Percentiles rank a stretch among this genome's conserved stretches.
Conservation (phyloP, 2,329 filamentous ascomycete genomes). For the Fusarium sacchari region DNA sequence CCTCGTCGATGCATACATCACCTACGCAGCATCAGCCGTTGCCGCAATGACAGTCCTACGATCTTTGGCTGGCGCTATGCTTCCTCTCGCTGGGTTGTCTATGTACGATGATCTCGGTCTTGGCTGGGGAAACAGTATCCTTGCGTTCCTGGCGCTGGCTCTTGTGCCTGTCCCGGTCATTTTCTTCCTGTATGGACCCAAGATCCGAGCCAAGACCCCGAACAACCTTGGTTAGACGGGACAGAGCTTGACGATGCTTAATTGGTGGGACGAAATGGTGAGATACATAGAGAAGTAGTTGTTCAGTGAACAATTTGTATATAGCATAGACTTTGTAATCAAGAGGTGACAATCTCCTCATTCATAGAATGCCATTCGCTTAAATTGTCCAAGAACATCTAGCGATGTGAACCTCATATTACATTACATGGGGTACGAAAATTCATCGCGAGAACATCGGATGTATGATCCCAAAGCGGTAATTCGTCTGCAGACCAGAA, state of each 20-base stretch:
- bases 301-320: not conserved
- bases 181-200: constrained; percentile 35
- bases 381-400: not conserved
- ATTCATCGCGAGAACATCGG: not conserved
- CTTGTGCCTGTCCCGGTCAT: constrained; percentile 38
- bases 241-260: not conserved
- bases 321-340: not conserved
- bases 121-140: constrained; percentile 58
- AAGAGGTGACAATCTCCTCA: not conserved
- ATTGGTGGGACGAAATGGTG: accelerated
- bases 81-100: constrained; percentile 66
- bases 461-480: not conserved
- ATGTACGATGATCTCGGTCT: constrained; percentile 53
- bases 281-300: not conserved
- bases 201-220: constrained; percentile 37
- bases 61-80: constrained; percentile 73
- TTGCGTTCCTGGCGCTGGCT: constrained; percentile 56
- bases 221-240: constrained; percentile 27
- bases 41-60: constrained; percentile 46
- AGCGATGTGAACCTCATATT: accelerated
- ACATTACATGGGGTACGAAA: not conserved
- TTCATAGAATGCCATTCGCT: not conserved
- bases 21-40: constrained; percentile 46
- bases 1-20: constrained; percentile 46
- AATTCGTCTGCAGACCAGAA: not conserved